Evolutionary conservation across 1,284 basidiomycete species (phyloP), one percentile per base, ranked within the genome.

Genomic region (Trametes versicolor): DNA sequence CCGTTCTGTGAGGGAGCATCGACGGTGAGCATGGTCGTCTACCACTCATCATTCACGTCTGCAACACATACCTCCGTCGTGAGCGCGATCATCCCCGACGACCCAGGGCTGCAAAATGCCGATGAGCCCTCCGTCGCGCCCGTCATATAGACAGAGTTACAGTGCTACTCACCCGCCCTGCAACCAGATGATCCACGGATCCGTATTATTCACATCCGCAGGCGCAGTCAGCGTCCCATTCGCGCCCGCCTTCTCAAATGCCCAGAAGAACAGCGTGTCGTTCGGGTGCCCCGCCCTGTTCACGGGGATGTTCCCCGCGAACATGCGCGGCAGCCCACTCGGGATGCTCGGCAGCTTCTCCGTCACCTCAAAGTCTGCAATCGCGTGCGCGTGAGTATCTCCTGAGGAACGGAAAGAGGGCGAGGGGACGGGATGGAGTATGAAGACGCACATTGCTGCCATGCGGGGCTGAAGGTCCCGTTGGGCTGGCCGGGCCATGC

Each of bases 181-280:
- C 34, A 92, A 76, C 89, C 90, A 93, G 56, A 92, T 89, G 19
- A 85, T 84, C 91, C 91, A 92, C 7, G 91, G 90, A 43, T 85
- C 79, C 25, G 79, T 75, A 63, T 79, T 75, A 47, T 74, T 73
- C 45, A 62, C 62, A 34, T 70, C 72, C 6, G 88, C 68, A 29
- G 68, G 68, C 19, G 64, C 68, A 12, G 64, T 90, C 62, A 92
- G 76, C 1, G 91, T 92, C 6, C 89, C 90, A 10, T 80, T 74
- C 7, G 78, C 77, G 48, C 85, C 86, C 72, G 91, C 58, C 29
- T 66, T 67, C 50, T 70, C 91, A 66, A 88, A 86, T 8, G 82
- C 91, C 82, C 86, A 85, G 76, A 92, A 92, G 78, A 92, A 93
- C 7, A 92, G 79, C 0, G 90, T 91, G 63, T 92, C 79, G 65